Evolutionary conservation across 306 rosid genomes (phyloP), one percentile per base, ranked within the genome.

Genomic region (Lagenaria siceraria): DNA sequence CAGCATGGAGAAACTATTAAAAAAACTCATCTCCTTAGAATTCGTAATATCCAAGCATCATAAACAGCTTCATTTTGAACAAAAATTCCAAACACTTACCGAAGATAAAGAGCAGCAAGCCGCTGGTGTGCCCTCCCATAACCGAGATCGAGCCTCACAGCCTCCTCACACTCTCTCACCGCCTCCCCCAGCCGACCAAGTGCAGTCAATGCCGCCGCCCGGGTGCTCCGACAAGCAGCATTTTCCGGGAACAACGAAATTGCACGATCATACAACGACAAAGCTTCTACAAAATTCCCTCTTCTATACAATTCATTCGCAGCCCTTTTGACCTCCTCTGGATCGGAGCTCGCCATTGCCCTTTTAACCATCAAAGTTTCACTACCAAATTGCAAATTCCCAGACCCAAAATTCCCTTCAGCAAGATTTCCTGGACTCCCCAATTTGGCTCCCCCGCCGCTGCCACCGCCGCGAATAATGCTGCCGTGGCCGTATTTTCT

Each of bases 71-170:
- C 33, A 74, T 11, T 55, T 79, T 82, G 51, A 42, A 55, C 33
- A 31, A 52, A 51, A 42, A 22, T 48, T 17, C 21, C 7, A 58
- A 69, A 72, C 80, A 80, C 81, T 80, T 72, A 93, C 98, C 97
- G 93, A 17, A 93, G 76, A 85, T 87, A 89, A 33, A 93, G 96
- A 65, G 92, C 85, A 52, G 96, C 96, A 58, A 91, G 86, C 79
- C 98, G 89, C 72, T 91, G 89, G 62, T 91, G 98, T 9, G 97
- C 98, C 85, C 97, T 85, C 31, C 86, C 86, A 82, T 87, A 91
- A 82, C 74, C 78, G 72, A 83, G 90, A 46, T 93, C 96, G 86
- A 93, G 82, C 81, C 86, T 87, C 49, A 91, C 93, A 58, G 98
- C 97, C 83, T 93, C 98, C 76, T 85, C 90, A 49, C 98, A 93